Percentiles rank a stretch among this genome's conserved stretches.
Conservation (phyloP, 768 basidiomycete genomes). For the Lentinula aciculospora region DNA sequence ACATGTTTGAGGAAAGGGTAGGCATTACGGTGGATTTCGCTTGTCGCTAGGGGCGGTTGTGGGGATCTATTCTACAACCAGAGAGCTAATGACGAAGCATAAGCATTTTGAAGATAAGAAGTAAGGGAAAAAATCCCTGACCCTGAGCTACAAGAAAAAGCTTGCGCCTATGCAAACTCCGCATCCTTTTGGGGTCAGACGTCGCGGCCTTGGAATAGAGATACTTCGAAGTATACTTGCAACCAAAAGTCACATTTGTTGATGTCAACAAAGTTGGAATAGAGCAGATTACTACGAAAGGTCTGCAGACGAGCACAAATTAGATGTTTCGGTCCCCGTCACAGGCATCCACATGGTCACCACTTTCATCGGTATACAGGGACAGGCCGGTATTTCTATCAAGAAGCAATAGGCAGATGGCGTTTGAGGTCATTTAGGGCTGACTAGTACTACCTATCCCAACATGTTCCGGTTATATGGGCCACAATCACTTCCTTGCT, state of each 20-base stretch:
- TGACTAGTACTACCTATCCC: slow-evolving; percentile 10
- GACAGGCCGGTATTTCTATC: neutral
- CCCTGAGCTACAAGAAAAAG: slow-evolving; percentile 1
- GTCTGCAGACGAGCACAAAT: neutral
- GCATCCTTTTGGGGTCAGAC: slow-evolving; percentile 2
- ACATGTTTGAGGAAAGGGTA: slow-evolving; percentile 12
- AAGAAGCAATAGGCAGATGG: slow-evolving; percentile 2
- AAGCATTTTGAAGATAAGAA: slow-evolving; percentile 6
- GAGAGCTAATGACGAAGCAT: slow-evolving; percentile 1
- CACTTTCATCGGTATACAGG: slow-evolving; percentile 1
- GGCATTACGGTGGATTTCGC: slow-evolving; percentile 7
- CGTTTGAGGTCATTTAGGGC: slow-evolving; percentile 10
- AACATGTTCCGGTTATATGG: slow-evolving; percentile 15
- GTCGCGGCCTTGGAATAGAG: slow-evolving; percentile 2
- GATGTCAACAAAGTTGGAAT: neutral
- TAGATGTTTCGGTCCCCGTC: slow-evolving; percentile 1
- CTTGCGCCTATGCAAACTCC: slow-evolving; percentile 4
- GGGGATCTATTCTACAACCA: neutral
- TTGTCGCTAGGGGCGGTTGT: slow-evolving; percentile 2
- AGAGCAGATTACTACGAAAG: neutral
- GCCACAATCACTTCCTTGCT: slow-evolving; percentile 12
- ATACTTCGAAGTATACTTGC: slow-evolving; percentile 5
- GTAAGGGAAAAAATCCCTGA: neutral
- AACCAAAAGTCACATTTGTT: slow-evolving; percentile 3
- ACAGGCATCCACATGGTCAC: slow-evolving; percentile 5